Base-by-base conservation (phyloP, 116 monocot species). In the Dioscorea cayenensis region DNA sequence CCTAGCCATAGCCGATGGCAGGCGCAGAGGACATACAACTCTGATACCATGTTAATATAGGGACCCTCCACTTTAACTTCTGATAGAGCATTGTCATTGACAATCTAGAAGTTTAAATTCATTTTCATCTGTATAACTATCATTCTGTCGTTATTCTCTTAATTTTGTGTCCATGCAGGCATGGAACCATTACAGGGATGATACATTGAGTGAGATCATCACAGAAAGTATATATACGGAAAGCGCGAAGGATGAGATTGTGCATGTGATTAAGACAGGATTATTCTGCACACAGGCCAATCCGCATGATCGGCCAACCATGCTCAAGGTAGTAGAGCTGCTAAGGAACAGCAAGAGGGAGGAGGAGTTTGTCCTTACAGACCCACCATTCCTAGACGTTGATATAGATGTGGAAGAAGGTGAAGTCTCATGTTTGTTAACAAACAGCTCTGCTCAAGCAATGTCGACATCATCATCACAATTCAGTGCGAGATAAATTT, bases 331-430 rank as follows among this genome's bases (percentile, higher is more conserved):
- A 27, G 78, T 83, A 4, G 85, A 85, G 72, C 38, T 89, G 67
- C 72, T 89, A 64, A 77, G 83, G 66, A 82, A 48, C n/a, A 78
- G 51, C 20, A 51, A 72, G 37, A 48, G 16, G 27, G 81, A 63
- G 16, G 69, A 61, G 60, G 79, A 77, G 65, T 20, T 77, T 20
- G 20, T 84, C 19, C 70, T 84, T 55, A 71, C 66, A 5, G 84
- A 88, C 61, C 88, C 88, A 17, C 82, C 87, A 67, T 84, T 87
- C 73, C 66, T 83, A 35, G 75, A 77, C 32, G 48, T 79, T 17
- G 48, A 58, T 35, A 23, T 60, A 23, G 58, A 82, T 23, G 55
- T 72, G 12, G 55, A 71, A 36, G 63, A 81, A 23, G 69, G 75
- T 37, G 86, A 86, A 66, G 58, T 25, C 36, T 83, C 77, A 7